These are phyloP conservation scores for Pseudocercospora fijiensis DNA, from an alignment of 2,329 filamentous ascomycete genomes.

Conservation along the genomic window DNA sequence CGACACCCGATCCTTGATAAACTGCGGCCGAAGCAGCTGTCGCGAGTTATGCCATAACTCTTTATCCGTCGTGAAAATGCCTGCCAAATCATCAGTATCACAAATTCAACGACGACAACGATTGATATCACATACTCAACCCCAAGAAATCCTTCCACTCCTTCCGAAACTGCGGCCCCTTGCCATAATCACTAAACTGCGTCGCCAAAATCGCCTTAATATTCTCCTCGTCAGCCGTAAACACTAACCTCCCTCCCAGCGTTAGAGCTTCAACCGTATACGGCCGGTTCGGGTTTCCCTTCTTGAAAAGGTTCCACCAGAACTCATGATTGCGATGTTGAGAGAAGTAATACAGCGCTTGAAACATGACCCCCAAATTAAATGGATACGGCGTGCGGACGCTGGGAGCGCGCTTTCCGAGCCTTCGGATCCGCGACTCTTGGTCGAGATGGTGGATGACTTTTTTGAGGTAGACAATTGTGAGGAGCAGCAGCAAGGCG, in stretches of 20 bases:
- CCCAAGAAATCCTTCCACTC: conserved; percentile 77
- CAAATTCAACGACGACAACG: background rate
- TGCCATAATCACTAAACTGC: conserved; percentile 82
- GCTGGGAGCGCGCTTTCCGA: conserved; percentile 48
- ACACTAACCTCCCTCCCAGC: conserved; percentile 60
- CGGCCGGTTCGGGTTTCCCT: conserved; percentile 38
- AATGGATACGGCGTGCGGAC: conserved; percentile 42
- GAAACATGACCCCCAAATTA: conserved; percentile 64
- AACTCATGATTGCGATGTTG: conserved; percentile 59
- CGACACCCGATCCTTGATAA: conserved; percentile 78
- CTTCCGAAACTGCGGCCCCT: conserved; percentile 70
- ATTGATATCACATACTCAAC: conserved; percentile 63
- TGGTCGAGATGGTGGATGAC: conserved; percentile 30
- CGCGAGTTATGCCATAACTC: conserved; percentile 75
- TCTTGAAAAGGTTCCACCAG: conserved; percentile 58
- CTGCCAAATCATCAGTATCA: conserved; percentile 26
- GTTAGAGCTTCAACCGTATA: conserved; percentile 63
- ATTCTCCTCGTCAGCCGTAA: conserved; percentile 83
- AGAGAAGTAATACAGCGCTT: conserved; percentile 51
- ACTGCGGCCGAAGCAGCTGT: conserved; percentile 81
- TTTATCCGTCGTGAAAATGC: conserved; percentile 71
- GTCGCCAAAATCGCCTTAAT: conserved; percentile 87
- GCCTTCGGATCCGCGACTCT: conserved; percentile 41
- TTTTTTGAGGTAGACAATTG: conserved; percentile 17
- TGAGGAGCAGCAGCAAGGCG: background rate